Base-by-base conservation (phyloP, 129 eudicot genomes). In the Pulicaria dysenterica region DNA sequence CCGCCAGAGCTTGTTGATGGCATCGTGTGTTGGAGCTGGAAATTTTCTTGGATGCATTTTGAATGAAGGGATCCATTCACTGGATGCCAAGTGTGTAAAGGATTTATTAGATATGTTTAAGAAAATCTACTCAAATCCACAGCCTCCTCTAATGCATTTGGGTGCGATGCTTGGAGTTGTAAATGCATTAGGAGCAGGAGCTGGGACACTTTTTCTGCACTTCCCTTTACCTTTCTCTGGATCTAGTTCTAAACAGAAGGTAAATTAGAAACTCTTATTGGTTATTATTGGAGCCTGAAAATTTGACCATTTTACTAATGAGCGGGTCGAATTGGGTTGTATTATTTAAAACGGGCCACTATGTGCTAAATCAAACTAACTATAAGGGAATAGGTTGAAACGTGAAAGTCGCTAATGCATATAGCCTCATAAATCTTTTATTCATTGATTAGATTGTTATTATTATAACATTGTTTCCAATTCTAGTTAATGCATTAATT, bases 141-240 rank as follows among this genome's bases (percentile, higher is more conserved):
- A 84, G 64, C 90, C 89, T 34, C 91, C 88, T 67, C 82, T 90
- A 71, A 14, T 88, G 31, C 96, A 88, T 78, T 83, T 95, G 56
- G 96, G 99, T 82, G 99, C 94, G 16, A 87, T 95, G 94, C 87
- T 95, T 81, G 99, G 97, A 61, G 82, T 95, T 77, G 89, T 95
- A n/a, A 95, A 90, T 72, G 85, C 88, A 42, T 75, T 95, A 75
- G 99, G 99, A 15, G 94, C 94, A 53, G 89, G 89, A 53, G 91
- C 88, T 57, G 99, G 97, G 69, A 58, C 72, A 41, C 63, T 80
- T 67, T 57, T 79, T 81, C 85, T 75, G 77, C 70, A 67, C 37
- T 55, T 34, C 67, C 80, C 92, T 44, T 40, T 67, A 7, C 63
- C 82, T 14, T 58, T 81, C 56, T 77, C 72, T 13, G 51, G 54